A percentile compares a stretch with the other conserved stretches of the same genome.
Conservation (phyloP, 2,329 filamentous ascomycete genomes). For the Biscogniauxia sp. region DNA sequence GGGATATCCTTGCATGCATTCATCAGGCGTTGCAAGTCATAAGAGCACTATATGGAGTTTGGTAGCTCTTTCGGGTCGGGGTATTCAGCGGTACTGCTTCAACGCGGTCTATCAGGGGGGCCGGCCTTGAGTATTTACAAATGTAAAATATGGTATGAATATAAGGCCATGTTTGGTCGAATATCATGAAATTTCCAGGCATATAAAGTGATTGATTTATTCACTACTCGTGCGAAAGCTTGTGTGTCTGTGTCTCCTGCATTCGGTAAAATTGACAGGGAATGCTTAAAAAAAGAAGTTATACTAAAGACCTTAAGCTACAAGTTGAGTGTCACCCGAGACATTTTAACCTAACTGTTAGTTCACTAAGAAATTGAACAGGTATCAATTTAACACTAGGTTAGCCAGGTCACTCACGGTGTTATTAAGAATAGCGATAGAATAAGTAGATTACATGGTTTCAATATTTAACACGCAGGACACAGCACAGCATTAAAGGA, state of each 20-base stretch:
- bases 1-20: constrained; percentile 31
- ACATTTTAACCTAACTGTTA: too few species aligned
- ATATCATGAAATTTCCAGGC: not conserved
- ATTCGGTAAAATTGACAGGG: not conserved
- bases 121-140: constrained; percentile 13
- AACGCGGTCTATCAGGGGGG: constrained; percentile 35
- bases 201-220: not conserved
- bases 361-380: too few species aligned
- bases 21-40: constrained; percentile 35
- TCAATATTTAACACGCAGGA: too few species aligned
- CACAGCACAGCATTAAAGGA: too few species aligned
- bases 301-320: too few species aligned
- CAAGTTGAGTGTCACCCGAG: too few species aligned
- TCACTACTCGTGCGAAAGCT: too few species aligned
- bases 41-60: constrained; percentile 25
- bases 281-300: not conserved
- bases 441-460: too few species aligned
- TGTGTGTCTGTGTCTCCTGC: not conserved
- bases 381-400: too few species aligned
- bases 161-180: not conserved
- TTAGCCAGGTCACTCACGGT: too few species aligned
- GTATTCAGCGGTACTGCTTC: constrained; percentile 37
- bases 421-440: too few species aligned
- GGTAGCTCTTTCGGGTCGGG: constrained; percentile 26
- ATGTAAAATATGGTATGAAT: constrained; percentile 13